phyloP scores from a whole-genome alignment of 108 stramenopile species.

The Skeletonema grethae region DNA sequence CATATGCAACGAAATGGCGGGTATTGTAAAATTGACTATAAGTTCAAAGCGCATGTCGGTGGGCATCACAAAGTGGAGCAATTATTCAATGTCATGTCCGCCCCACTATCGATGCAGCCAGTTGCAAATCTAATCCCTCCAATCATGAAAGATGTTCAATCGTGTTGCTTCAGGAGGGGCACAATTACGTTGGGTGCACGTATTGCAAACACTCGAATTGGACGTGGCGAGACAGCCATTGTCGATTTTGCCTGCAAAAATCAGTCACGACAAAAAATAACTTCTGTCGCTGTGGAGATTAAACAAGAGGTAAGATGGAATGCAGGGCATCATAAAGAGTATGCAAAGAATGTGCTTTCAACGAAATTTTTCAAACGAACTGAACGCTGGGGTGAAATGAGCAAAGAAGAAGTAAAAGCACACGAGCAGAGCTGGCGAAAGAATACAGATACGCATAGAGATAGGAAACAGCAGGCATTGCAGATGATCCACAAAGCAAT shows the following conservation, averaged over 20 bases:
- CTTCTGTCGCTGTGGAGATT: slow-evolving; percentile 20
- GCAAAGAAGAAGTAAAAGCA: slow-evolving; percentile 9
- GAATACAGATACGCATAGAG: slow-evolving; percentile 9
- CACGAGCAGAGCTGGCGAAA: background rate
- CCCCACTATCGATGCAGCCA: slow-evolving; percentile 7
- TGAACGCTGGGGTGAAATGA: slow-evolving; percentile 9
- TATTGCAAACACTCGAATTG: slow-evolving; percentile 32
- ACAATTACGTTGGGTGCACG: slow-evolving; percentile 31
- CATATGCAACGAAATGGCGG: background rate
- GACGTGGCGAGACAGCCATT: slow-evolving; percentile 23
- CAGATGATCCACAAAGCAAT: slow-evolving; percentile 1
- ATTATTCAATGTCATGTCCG: slow-evolving; percentile 6
- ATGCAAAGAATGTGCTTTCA: background rate
- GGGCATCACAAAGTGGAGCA: slow-evolving; percentile 10
- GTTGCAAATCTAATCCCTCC: slow-evolving; percentile 9
- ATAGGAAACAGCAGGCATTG: background rate
- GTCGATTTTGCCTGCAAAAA: slow-evolving; percentile 46
- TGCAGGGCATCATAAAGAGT: background rate
- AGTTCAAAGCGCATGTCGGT: slow-evolving; percentile 10
- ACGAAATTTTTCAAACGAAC: background rate
- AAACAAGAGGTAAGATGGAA: slow-evolving; percentile 35
- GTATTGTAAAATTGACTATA: slow-evolving; percentile 3
- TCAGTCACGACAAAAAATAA: slow-evolving; percentile 31
- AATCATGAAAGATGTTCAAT: background rate
- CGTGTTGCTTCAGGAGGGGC: slow-evolving; percentile 9